These are phyloP conservation scores for Malus hybrid DNA, from an alignment of 331 rosid species.

Conservation along the genomic window DNA sequence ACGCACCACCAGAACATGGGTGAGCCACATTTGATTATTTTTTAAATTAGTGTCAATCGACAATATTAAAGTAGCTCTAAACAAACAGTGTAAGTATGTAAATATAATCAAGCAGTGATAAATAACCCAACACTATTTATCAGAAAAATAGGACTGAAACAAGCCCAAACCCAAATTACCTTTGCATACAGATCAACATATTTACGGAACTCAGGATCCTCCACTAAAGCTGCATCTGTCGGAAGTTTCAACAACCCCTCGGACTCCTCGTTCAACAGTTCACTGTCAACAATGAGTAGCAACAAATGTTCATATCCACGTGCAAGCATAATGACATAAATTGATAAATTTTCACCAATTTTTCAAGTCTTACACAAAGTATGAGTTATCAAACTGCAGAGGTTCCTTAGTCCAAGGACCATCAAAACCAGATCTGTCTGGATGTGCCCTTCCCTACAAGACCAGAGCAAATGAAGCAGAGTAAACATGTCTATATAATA, in stretches of 20 bases:
- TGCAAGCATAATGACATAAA: neutral
- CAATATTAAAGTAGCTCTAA: no score
- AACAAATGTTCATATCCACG: neutral
- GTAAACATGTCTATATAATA: conserved; percentile 5
- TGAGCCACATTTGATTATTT: neutral
- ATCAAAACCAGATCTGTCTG: conserved; percentile 81
- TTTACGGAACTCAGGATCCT: conserved; percentile 54
- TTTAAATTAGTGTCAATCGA: no score
- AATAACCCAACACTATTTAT: no score
- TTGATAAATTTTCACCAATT: neutral
- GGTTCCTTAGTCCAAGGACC: conserved; percentile 92
- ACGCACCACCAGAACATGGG: neutral
- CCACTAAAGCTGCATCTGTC: conserved; percentile 71
- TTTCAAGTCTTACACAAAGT: conserved; percentile 56
- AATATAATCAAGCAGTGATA: neutral
- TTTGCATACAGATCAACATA: conserved; percentile 73
- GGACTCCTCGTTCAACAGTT: conserved; percentile 50
- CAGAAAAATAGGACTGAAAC: neutral
- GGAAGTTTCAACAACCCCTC: conserved; percentile 65
- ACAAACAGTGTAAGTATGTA: neutral
- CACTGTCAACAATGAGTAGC: conserved; percentile 28
- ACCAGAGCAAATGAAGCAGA: conserved; percentile 11
- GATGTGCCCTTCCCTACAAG: conserved; percentile 80
- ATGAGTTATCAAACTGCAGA: conserved; percentile 84
- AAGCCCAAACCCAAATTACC: conserved; percentile 38